Evolutionary conservation across 2,329 filamentous ascomycete species (phyloP), one percentile per base, ranked within the genome.

Genomic region (Calonectria honghensis): DNA sequence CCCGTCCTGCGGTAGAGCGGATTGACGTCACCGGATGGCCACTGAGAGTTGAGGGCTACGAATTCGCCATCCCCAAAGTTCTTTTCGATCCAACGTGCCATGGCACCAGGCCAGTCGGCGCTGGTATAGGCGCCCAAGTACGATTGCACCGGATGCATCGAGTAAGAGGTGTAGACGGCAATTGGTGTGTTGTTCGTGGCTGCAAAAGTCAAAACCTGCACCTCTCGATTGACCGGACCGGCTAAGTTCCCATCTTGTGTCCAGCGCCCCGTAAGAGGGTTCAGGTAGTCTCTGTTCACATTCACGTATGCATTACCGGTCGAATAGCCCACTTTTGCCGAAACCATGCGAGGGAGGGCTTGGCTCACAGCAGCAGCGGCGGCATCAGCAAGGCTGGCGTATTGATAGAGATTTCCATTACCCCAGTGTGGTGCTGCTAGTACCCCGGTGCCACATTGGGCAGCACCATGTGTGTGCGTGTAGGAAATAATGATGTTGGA

Each of bases 401-500:
- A 61, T 24, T 37, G 32, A 10, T 61, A 61, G 35, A 27, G 57
- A 29, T 61, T 27, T 39, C 32, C 57, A 29, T 61, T 61, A 14
- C 57, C 57, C 35, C 57, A 61, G 16, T 61, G 57, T 3, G 57
- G 24, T 18, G 32, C n/a, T 2, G 57, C 35, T 2, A 61, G n/a
- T 27, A 37, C 57, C 4, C 32, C 35, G 14, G 57, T 61, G 13
- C 57, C 57, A 9, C 57, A 61, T 29, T 35, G 32, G 11, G 57
- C n/a, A n/a, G n/a, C 57, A 2, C 35, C 57, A 27, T 27, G 57
- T 16, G 57, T 39, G 35, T 39, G 57, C 2, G 57, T 61, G n/a
- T 61, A 61, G 4, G 57, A 61, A 6, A 61, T 61, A n/a, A 61
- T 61, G n/a, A 61, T 61, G n/a, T 61, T 61, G 6, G 57, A 37